Conservation (phyloP, 352 stramenopile species). For the Phytophthora foliorum region DNA sequence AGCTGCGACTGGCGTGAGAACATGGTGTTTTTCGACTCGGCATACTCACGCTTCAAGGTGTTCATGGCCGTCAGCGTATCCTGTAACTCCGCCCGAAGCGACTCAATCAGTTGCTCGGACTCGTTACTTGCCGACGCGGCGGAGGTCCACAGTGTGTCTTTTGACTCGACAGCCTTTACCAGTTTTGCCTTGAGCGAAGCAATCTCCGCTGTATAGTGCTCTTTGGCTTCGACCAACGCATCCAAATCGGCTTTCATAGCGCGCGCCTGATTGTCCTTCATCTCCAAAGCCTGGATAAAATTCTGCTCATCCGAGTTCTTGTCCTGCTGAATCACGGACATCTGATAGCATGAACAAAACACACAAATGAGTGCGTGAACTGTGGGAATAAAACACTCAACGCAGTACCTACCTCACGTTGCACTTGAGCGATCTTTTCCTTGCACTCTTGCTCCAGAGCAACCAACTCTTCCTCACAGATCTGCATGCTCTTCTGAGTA, state of each 20-base stretch:
- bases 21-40: slow-evolving; percentile 73
- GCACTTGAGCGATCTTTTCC: slow-evolving; percentile 70
- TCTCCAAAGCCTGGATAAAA: slow-evolving; percentile 75
- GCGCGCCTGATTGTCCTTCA: slow-evolving; percentile 76
- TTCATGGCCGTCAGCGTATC: slow-evolving; percentile 69
- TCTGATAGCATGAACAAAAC: slow-evolving; percentile 30
- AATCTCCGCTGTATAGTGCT: slow-evolving; percentile 49
- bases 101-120: slow-evolving; percentile 68
- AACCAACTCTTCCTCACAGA: slow-evolving; percentile 83
- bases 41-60: slow-evolving; percentile 72
- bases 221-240: slow-evolving; percentile 46
- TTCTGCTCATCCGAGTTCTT: slow-evolving; percentile 79
- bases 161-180: slow-evolving; percentile 60
- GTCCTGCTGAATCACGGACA: slow-evolving; percentile 59
- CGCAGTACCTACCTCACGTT: slow-evolving; percentile 52
- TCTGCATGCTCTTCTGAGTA: slow-evolving; percentile 64
- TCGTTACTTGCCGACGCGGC: slow-evolving; percentile 75
- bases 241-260: slow-evolving; percentile 55
- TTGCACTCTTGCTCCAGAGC: slow-evolving; percentile 81
- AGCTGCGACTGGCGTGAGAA: slow-evolving; percentile 79
- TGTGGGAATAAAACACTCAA: not conserved
- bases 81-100: slow-evolving; percentile 70
- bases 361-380: slow-evolving; percentile 1
- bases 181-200: slow-evolving; percentile 59
- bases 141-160: slow-evolving; percentile 76